phyloP scores from a whole-genome alignment of 345 rosid species.

The Eucalyptus sp. region DNA sequence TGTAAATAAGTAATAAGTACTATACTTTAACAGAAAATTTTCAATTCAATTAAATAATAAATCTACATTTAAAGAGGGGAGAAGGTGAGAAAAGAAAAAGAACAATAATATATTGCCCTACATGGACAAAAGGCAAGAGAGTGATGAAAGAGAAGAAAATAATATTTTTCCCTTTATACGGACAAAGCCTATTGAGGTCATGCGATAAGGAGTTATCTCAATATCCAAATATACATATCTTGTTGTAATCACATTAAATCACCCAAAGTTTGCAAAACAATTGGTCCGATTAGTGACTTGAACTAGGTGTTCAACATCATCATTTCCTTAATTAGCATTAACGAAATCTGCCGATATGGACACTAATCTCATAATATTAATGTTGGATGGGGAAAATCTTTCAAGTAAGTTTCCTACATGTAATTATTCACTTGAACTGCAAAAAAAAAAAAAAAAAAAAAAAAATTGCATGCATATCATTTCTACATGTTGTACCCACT shows the following conservation, averaged over 20 bases:
- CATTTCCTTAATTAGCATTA: too few relatives aligned
- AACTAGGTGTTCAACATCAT: neutral
- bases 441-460: too few relatives aligned
- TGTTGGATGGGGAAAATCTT: neutral
- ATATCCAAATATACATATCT: neutral
- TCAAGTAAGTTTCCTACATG: too few relatives aligned
- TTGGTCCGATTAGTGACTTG: neutral
- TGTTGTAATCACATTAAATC: neutral
- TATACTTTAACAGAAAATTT: neutral
- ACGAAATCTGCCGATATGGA: neutral
- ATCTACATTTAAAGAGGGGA: neutral
- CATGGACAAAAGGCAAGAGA: neutral
- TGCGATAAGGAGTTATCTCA: neutral
- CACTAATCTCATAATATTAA: neutral
- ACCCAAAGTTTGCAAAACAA: neutral
- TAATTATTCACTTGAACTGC: too few relatives aligned
- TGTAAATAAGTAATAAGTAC: neutral
- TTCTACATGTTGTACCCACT: too few relatives aligned
- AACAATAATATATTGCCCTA: neutral
- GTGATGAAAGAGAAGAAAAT: neutral
- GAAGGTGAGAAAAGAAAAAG: neutral
- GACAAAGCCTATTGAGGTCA: too few relatives aligned
- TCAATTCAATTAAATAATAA: neutral
- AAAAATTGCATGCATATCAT: too few relatives aligned
- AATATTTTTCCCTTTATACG: neutral